Evolutionary conservation across 352 stramenopile species (phyloP).

Genomic region (Thalassiosira hispida): DNA sequence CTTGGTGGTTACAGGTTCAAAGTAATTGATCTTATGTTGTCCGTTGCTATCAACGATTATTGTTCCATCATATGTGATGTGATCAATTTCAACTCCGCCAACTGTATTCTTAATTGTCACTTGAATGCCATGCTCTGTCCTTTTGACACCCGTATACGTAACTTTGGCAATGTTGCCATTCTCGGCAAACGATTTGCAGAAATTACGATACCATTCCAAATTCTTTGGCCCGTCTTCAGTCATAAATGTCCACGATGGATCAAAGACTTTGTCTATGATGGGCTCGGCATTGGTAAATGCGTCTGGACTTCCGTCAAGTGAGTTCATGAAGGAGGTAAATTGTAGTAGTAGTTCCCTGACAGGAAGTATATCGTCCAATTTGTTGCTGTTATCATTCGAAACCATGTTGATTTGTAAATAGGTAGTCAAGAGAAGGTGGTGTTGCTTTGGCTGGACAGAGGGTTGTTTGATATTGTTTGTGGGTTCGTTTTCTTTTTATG

Average conservation of each 20-base stretch:
- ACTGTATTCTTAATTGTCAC: constrained; percentile 20
- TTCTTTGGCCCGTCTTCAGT: constrained; percentile 16
- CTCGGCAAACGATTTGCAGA: constrained; percentile 13
- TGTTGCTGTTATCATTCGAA: too few relatives aligned
- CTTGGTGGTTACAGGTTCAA: constrained; percentile 9
- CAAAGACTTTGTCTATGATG: constrained; percentile 15
- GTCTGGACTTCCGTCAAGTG: background rate
- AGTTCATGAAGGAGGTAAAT: constrained; percentile 12
- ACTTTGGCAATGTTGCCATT: constrained; percentile 7
- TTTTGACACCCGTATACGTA: constrained; percentile 12
- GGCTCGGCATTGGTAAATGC: constrained; percentile 12
- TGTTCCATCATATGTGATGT: constrained; percentile 15
- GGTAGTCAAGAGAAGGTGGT: too few relatives aligned
- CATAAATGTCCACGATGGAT: background rate
- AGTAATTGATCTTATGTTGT: constrained; percentile 12
- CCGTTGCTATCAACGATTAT: constrained; percentile 6
- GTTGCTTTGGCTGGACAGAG: too few relatives aligned
- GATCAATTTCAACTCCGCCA: constrained; percentile 10
- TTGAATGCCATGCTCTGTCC: background rate
- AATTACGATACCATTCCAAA: constrained; percentile 14
- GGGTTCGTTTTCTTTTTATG: too few relatives aligned
- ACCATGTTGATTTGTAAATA: too few relatives aligned
- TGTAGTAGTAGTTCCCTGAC: too few relatives aligned
- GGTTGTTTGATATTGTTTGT: too few relatives aligned
- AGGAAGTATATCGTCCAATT: too few relatives aligned